A percentile compares a stretch with the other conserved stretches of the same genome.
Evolutionary conservation across 441 rosid genomes (phyloP).

Genomic region (Populus hybrid): DNA sequence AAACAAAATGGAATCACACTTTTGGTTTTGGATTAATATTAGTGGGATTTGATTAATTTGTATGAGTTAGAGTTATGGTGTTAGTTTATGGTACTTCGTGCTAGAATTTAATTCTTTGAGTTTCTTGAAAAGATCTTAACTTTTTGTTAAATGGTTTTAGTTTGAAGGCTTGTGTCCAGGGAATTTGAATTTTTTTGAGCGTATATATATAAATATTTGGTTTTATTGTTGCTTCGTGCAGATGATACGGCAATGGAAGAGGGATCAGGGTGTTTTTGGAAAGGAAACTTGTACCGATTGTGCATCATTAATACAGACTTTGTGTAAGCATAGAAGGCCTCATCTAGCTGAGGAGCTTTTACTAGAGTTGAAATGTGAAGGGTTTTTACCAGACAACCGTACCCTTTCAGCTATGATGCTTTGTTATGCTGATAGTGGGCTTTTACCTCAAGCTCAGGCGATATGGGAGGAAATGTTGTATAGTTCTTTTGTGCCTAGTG

Average conservation of each 20-base stretch:
- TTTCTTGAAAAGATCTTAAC: not conserved
- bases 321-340: constrained; percentile 34
- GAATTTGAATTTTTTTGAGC: not conserved
- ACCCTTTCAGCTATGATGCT: constrained; percentile 56
- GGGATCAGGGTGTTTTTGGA: constrained; percentile 14
- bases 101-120: not conserved
- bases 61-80: not conserved
- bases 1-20: not conserved
- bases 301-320: constrained; percentile 32
- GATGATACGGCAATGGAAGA: constrained; percentile 33
- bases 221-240: constrained; percentile 15
- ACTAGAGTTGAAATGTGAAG: constrained; percentile 47
- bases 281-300: constrained; percentile 33
- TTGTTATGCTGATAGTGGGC: constrained; percentile 49
- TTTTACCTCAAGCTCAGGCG: constrained; percentile 42
- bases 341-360: constrained; percentile 45
- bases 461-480: constrained; percentile 55
- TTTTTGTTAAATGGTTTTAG: not conserved
- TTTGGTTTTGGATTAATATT: not conserved
- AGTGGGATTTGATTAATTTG: not conserved
- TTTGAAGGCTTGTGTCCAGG: not conserved
- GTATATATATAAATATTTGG: not conserved
- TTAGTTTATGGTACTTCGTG: not conserved
- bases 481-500: constrained; percentile 43
- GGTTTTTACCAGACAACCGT: constrained; percentile 31